Conservation (phyloP, 2,329 filamentous ascomycete genomes). For the Ceratocystis lukuohia region DNA sequence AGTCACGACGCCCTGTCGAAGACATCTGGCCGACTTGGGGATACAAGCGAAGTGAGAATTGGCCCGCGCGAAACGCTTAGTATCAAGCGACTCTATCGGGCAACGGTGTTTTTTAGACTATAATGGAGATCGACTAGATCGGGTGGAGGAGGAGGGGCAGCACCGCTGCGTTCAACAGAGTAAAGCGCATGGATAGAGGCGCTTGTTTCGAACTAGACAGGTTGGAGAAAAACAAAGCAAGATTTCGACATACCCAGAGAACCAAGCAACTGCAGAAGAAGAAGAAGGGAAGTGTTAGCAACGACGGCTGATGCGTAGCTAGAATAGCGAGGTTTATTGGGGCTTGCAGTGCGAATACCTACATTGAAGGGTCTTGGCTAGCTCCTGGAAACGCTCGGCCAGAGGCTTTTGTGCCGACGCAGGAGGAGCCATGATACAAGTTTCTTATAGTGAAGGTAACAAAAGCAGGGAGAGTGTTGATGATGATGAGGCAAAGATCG, state of each 20-base stretch:
- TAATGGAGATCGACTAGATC: background rate
- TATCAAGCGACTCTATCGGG: background rate
- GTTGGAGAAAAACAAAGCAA: background rate
- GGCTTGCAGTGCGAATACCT: slow-evolving; percentile 29
- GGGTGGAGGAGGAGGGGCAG: slow-evolving; percentile 8
- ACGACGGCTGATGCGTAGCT: slow-evolving; percentile 17
- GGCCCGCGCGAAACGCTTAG: too few species aligned
- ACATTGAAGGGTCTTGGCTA: slow-evolving; percentile 90
- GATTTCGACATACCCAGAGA: slow-evolving; percentile 47
- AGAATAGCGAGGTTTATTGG: slow-evolving; percentile 20
- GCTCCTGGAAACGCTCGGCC: slow-evolving; percentile 56
- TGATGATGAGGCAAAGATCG: background rate
- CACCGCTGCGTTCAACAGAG: background rate
- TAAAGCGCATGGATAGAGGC: background rate
- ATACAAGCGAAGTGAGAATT: background rate
- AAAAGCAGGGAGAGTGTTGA: background rate
- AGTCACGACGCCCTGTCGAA: background rate
- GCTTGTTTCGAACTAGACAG: slow-evolving; percentile 1
- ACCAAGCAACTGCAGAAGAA: slow-evolving; percentile 53
- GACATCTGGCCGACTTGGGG: background rate
- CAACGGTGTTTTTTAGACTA: background rate
- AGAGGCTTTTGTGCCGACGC: slow-evolving; percentile 57
- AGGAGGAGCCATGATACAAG: slow-evolving; percentile 34
- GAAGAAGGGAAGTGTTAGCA: slow-evolving; percentile 28
- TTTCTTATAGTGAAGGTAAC: background rate